Evolutionary conservation across 805 yeast genomes (phyloP), one percentile per base, ranked within the genome.

Genomic region (Wickerhamiella kazuoi): DNA sequence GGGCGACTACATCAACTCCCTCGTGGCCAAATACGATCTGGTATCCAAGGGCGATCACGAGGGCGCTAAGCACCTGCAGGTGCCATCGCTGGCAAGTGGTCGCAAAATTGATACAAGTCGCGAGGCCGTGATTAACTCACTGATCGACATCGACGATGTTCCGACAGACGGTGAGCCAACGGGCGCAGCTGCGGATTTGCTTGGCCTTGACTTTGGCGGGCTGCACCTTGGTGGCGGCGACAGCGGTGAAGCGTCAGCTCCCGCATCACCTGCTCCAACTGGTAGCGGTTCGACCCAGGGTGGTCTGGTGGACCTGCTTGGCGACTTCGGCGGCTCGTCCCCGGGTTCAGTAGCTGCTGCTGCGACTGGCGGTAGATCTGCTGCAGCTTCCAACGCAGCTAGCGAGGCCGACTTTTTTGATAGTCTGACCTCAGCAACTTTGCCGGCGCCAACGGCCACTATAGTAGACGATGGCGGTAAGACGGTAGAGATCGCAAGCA

Each of bases 131-230:
- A 60, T 66, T 32, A 64, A 69, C 29, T 72, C 74, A 42, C 64
- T 83, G 48, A 79, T 84, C 44, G 94, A 83, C 52, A 73, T 83
- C 48, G 93, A 71, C 52, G 81, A 73, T 46, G 74, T 66, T 36
- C 55, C 57, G 28, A 48, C 51, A 5, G 46, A 49, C 7, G 54
- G 46, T 11, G 16, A 30, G 2, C 36, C 42, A 16, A 46, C 52
- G 15, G 49, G 51, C 1, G 46, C 50, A 51, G 63, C 60, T 53
- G 44, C 45, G 13, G 94, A 84, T 54, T 65, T 86, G 45, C 64
- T 84, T 43, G 75, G 76, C 36, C 64, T 80, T 43, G 69, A 81
- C 2, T 69, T 78, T 44, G 60, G 64, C 37, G 59, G 65, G 5
- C 41, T 46, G 21, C 46, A 54, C 40, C 50, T 64, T 34, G 60